Evolutionary conservation across 305 asterid species (phyloP).

Genomic region (Rubia balearica): DNA sequence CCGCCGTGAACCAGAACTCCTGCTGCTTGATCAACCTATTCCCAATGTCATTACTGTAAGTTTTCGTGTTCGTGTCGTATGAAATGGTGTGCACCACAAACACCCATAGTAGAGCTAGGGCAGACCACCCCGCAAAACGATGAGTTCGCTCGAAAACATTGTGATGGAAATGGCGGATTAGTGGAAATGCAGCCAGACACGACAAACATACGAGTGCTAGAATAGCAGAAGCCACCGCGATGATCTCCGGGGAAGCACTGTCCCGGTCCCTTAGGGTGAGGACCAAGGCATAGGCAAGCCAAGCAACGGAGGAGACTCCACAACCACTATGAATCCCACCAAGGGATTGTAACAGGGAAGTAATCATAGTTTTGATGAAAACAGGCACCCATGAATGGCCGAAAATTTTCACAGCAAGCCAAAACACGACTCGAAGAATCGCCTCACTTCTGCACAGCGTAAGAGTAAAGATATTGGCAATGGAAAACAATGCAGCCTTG

Average conservation of each 20-base stretch:
- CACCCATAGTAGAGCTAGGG: conserved; percentile 46
- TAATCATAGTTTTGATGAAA: conserved; percentile 38
- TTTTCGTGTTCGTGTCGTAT: conserved; percentile 36
- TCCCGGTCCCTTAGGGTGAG: conserved; percentile 39
- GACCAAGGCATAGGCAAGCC: conserved; percentile 46
- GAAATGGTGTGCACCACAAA: conserved; percentile 40
- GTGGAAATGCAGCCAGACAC: conserved; percentile 48
- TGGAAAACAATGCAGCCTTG: conserved; percentile 43
- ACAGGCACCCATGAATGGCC: conserved; percentile 55
- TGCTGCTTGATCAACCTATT: conserved; percentile 26
- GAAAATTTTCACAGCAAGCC: conserved; percentile 44
- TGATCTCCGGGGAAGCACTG: conserved; percentile 36
- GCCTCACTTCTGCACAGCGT: conserved; percentile 70
- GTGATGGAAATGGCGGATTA: conserved; percentile 69
- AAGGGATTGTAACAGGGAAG: conserved; percentile 48
- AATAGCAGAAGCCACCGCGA: conserved; percentile 38
- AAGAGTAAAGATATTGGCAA: conserved; percentile 52
- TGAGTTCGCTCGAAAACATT: conserved; percentile 60
- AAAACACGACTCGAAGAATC: conserved; percentile 40
- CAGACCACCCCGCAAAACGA: conserved; percentile 53
- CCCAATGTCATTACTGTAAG: conserved; percentile 24
- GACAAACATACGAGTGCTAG: conserved; percentile 44
- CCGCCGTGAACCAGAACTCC: conserved; percentile 44
- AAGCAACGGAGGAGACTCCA: conserved; percentile 55
- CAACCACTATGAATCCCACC: conserved; percentile 74